Base-by-base conservation (phyloP, 305 asterid species). In the Coffea humblotiana region DNA sequence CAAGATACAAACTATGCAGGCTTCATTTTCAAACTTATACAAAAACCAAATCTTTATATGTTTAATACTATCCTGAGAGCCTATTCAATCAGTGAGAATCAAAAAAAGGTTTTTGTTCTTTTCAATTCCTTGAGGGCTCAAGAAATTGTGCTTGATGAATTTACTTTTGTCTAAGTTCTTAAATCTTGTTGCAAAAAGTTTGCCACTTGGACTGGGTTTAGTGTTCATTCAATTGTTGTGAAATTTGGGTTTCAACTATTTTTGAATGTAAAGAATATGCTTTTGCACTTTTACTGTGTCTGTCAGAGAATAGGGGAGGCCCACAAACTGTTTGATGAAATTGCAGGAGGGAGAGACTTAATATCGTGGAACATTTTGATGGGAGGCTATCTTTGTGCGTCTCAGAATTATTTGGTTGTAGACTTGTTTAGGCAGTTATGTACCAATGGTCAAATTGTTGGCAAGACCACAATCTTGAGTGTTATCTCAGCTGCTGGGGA, bases 291-390 rank as follows among this genome's bases (percentile, higher is more conserved):
- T 10, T 89, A 88, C 43, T 85, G 91, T 71, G 91, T 87, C 72
- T 82, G 88, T 80, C 88, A 90, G 66, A 84, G 82, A 80, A 80
- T 86, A 51, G 37, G 64, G 37, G 91, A 83, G 5, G 95, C 91
- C 45, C 95, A 79, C 87, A 86, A 82, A 40, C 54, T 92, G 90
- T 87, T 92, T 8, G 95, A 88, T 84, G 95, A 92, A 73, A 73
- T 86, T 82, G 64, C 83, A 4, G 79, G 35, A 47, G 78, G 9
- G 72, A 89, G 56, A 79, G 95, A 92, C 74, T 47, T 86, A 83
- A 89, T 89, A 52, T 86, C 93, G 0, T 89, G 91, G 92, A 92
- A 86, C 82, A 89, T 86, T 0, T 86, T 88, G 82, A 90, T 89
- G 91, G 94, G 97, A 56, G 91, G 95, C 32, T 92, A 89, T 85